Evolutionary conservation across 306 rosid species (phyloP).

Genomic region (Trichosanthes truncata): DNA sequence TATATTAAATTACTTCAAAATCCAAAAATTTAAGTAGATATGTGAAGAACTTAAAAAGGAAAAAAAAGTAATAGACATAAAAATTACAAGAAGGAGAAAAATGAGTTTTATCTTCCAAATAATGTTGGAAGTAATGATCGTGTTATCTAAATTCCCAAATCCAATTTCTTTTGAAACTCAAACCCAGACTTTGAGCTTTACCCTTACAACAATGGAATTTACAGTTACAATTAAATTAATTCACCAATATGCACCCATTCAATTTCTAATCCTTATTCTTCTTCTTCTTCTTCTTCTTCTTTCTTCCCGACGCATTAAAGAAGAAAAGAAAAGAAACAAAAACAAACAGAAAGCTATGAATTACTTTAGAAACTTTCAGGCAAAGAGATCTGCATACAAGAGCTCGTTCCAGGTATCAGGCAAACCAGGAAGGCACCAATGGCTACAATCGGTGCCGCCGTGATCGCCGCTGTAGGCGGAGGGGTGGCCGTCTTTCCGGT

Average conservation of each 20-base stretch:
- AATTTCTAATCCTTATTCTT: neutral
- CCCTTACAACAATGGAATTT: neutral
- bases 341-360: neutral
- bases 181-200: neutral
- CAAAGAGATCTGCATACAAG: conserved; percentile 48
- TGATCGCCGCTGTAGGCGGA: conserved; percentile 47
- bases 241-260: neutral
- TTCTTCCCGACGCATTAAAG: neutral
- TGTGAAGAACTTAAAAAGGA: too few relatives aligned
- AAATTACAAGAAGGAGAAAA: too few relatives aligned
- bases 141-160: neutral
- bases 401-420: conserved; percentile 96
- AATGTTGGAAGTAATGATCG: too few relatives aligned
- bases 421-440: conserved; percentile 94
- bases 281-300: neutral
- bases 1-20: too few relatives aligned
- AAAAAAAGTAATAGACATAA: too few relatives aligned
- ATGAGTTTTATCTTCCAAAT: too few relatives aligned
- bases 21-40: too few relatives aligned
- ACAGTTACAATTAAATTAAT: neutral
- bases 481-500: conserved; percentile 85
- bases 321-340: too few relatives aligned
- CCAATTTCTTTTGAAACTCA: too few relatives aligned
- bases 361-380: neutral
- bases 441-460: conserved; percentile 66